Conservation (phyloP, 225 moss, liverwort and hornwort species). For the Rhytidiadelphus loreus region DNA sequence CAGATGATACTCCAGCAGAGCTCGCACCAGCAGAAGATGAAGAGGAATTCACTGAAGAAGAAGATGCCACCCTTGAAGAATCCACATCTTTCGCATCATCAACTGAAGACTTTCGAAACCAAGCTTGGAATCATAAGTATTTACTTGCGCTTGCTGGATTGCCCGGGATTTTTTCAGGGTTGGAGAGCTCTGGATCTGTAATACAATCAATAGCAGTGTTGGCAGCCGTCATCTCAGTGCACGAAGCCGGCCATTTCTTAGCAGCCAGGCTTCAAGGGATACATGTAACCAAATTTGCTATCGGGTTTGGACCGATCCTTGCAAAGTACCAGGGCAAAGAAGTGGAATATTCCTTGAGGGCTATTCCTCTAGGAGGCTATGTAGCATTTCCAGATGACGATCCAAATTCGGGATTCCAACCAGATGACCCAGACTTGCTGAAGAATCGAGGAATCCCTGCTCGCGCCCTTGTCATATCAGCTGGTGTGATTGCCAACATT, state of each 20-base stretch:
- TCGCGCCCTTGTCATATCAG: slow-evolving; percentile 82
- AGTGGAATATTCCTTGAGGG: slow-evolving; percentile 81
- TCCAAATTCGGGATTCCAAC: slow-evolving; percentile 51
- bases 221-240: slow-evolving; percentile 85
- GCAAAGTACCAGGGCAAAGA: slow-evolving; percentile 64
- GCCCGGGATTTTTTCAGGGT: slow-evolving; percentile 47
- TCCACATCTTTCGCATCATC: background rate
- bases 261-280: slow-evolving; percentile 81
- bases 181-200: slow-evolving; percentile 66
- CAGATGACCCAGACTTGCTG: slow-evolving; percentile 76
- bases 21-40: background rate
- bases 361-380: slow-evolving; percentile 81
- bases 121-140: slow-evolving; percentile 7
- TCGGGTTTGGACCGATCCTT: slow-evolving; percentile 83
- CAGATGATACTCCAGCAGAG: background rate
- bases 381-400: slow-evolving; percentile 91
- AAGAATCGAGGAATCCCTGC: slow-evolving; percentile 75
- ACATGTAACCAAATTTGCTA: slow-evolving; percentile 82
- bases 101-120: background rate
- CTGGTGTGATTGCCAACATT: slow-evolving; percentile 85
- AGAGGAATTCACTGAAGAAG: background rate
- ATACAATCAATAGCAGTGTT: slow-evolving; percentile 75
- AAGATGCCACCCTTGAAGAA: background rate
- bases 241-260: slow-evolving; percentile 84
- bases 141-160: slow-evolving; percentile 37